These are phyloP conservation scores for Senna tora DNA, from an alignment of 306 rosid species.

Conservation along the genomic window DNA sequence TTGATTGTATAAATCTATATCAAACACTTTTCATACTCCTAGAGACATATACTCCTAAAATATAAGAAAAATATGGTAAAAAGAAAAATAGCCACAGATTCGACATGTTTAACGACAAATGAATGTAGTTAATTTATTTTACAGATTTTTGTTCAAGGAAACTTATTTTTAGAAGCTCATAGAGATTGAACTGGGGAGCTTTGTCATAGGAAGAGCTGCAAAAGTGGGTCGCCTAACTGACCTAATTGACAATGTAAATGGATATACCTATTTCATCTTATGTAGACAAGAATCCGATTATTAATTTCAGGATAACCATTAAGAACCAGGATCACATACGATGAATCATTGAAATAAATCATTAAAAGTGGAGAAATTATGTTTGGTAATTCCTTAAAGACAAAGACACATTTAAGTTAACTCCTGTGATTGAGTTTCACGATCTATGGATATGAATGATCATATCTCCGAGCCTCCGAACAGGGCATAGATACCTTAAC, in stretches of 20 bases:
- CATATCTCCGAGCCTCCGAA: slow-evolving; percentile 33
- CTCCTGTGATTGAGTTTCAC: slow-evolving; percentile 16
- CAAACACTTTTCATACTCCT: background rate
- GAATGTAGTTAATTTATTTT: slow-evolving; percentile 8
- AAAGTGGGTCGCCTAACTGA: slow-evolving; percentile 27
- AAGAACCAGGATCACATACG: slow-evolving; percentile 19
- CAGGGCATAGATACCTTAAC: slow-evolving; percentile 11
- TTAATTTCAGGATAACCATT: background rate
- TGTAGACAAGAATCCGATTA: slow-evolving; percentile 5
- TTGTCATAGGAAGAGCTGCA: slow-evolving; percentile 4
- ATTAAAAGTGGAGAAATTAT: background rate
- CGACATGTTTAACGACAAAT: slow-evolving; percentile 13
- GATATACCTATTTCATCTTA: slow-evolving; percentile 21
- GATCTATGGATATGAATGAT: too few species aligned
- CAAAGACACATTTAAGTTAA: slow-evolving; percentile 21
- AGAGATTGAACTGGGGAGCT: background rate
- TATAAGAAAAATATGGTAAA: slow-evolving; percentile 10
- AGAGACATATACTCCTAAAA: slow-evolving; percentile 18
- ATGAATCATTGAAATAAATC: slow-evolving; percentile 2
- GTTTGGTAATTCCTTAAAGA: background rate
- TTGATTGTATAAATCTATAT: slow-evolving; percentile 18
- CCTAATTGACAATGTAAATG: slow-evolving; percentile 27
- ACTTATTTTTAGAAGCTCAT: slow-evolving; percentile 17
- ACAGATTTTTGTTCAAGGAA: slow-evolving; percentile 25
- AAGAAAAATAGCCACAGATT: background rate